Evolutionary conservation across 1,284 basidiomycete species (phyloP).

Genomic region (Marasmius fiardii): DNA sequence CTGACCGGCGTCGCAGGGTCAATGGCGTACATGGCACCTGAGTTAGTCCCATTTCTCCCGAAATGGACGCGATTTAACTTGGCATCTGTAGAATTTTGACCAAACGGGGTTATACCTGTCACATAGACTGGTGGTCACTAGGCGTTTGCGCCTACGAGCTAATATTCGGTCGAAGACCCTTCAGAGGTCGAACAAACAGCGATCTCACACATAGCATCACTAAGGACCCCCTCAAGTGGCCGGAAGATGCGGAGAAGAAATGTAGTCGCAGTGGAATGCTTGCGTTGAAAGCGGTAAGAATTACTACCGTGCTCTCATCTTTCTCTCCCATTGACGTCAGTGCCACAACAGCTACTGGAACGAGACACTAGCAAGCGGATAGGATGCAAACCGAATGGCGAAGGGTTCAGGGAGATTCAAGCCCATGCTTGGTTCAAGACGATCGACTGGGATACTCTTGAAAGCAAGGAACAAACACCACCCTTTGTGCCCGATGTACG

Average conservation of each 20-base stretch:
- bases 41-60: slow-evolving; percentile 35
- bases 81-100: slow-evolving; percentile 56
- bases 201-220: slow-evolving; percentile 88
- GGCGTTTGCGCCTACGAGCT: slow-evolving; percentile 92
- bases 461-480: slow-evolving; percentile 76
- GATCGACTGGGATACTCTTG: slow-evolving; percentile 86
- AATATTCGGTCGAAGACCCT: slow-evolving; percentile 88
- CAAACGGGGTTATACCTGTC: slow-evolving; percentile 83
- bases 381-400: slow-evolving; percentile 77
- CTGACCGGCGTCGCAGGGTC: slow-evolving; percentile 96
- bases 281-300: slow-evolving; percentile 62
- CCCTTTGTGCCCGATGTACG: slow-evolving; percentile 92
- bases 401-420: slow-evolving; percentile 77
- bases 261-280: slow-evolving; percentile 66
- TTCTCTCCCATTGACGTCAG: background rate
- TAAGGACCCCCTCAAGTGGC: slow-evolving; percentile 72
- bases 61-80: slow-evolving; percentile 2
- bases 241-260: slow-evolving; percentile 72
- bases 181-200: slow-evolving; percentile 88
- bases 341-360: slow-evolving; percentile 68
- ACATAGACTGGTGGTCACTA: slow-evolving; percentile 96
- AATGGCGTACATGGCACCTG: slow-evolving; percentile 99
- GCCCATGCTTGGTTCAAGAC: slow-evolving; percentile 83
- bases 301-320: background rate
- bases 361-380: slow-evolving; percentile 81